Evolutionary conservation across 140 eudicot species (phyloP), one percentile per base, ranked within the genome.

Genomic region (Eryngium alpinum): DNA sequence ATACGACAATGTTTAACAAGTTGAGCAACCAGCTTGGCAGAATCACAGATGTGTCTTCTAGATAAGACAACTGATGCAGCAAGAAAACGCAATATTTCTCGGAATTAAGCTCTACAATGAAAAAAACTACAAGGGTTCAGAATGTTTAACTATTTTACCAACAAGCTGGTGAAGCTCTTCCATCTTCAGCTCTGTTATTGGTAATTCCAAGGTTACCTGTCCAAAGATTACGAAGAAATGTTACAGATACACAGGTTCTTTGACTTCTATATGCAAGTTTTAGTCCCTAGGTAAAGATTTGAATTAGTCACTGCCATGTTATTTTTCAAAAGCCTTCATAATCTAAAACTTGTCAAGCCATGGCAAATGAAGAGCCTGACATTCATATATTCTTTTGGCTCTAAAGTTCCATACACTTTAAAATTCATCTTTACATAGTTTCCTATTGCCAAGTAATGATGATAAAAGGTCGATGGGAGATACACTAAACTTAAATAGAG

Each of bases 181-280:
- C 34, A 63, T 27, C 86, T 89, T 92, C 71, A 86, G 86, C 76
- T 86, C 71, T 60, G 92, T 88, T 66, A 92, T 81, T 9, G 84
- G 84, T 38, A 93, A 73, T 85, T 93, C 97, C 86, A 93, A 70
- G 29, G 97, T 91, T 84, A 90, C 86, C 97, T 92, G 84, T 80
- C 52, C 79, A 84, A 51, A 21, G 82, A 34, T 44, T 72, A 75
- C 22, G 21, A 67, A 43, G 27, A 59, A 17, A 29, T 17, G 62
- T 49, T 75, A 13, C 16, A 3, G 6, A 11, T 24, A 34, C 31
- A 72, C 46, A 17, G 1, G 16, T 70, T 70, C 27, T 29, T 29
- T 70, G 33, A 70, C 75, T 70, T 70, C 46, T 70, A 18, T 33
- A 32, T 32, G 75, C 28, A 17, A 69, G n/a, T 69, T 69, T 67